Base-by-base conservation (phyloP, 2,329 filamentous ascomycete genomes). In the Fusarium heterosporum region DNA sequence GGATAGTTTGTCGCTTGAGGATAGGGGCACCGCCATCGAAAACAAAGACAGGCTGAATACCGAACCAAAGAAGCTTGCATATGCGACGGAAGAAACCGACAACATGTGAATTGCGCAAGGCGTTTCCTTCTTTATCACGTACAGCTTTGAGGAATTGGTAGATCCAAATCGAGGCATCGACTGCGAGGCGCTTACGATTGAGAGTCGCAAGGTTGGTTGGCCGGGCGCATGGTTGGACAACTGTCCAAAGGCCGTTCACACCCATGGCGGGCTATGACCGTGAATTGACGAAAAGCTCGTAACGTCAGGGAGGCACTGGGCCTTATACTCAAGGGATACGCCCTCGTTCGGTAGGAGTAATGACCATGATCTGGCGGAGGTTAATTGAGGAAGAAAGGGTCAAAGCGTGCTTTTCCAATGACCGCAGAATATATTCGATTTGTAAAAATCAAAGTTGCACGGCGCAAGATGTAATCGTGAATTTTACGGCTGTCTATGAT, bases 111-210 rank as follows among this genome's bases (percentile, higher is more conserved):
- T 97, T 99, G 67, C 94, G 93, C 51, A 99, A 84, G 2, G 96
- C 96, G 75, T 99, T 97, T 53, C 96, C 96, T 79, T 99, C 96
- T 75, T 98, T 97, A 80, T 99, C 96, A 73, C 96, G 94, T 12
- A 99, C 96, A 11, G 96, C 96, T 82, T 99, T 99, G 73, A 99
- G 88, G 75, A 99, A 99, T 76, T 99, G 96, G 84, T 99, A 99
- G 73, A 99, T 98, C 96, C 96, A 99, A 77, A 99, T 99, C 13
- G 94, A 97, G 59, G 96, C 96, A 80, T 99, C 96, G 70, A 99
- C 93, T 45, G 96, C 96, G 48, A 99, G 90, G 16, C 96, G 93
- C 81, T 97, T 97, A 72, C 92, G 93, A 78, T 98, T 98, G 62
- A 99, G 89, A 14, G 95, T 97, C 73, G 96, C 94, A 72, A 99